These are phyloP conservation scores for Colletotrichum melonis DNA, from an alignment of 2,329 filamentous ascomycete species.

Conservation along the genomic window DNA sequence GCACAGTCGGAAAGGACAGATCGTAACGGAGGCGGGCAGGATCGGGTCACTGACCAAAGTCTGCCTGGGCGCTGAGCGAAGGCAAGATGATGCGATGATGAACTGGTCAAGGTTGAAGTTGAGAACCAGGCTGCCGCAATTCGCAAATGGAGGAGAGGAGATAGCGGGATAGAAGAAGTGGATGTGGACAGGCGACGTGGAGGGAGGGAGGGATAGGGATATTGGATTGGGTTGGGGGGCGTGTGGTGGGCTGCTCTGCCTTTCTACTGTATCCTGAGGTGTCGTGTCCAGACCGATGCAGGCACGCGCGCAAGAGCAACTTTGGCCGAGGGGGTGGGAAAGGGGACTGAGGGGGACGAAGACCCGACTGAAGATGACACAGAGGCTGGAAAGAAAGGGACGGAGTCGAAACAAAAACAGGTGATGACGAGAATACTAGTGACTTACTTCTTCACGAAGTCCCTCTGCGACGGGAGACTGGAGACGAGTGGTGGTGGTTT, in stretches of 20 bases:
- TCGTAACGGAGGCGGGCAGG: slow-evolving; percentile 15
- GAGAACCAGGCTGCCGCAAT: slow-evolving; percentile 34
- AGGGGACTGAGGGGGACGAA: slow-evolving; percentile 21
- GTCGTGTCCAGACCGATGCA: slow-evolving; percentile 35
- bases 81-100: slow-evolving; percentile 15
- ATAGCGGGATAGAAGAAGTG: slow-evolving; percentile 36
- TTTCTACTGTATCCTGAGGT: slow-evolving; percentile 32
- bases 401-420: not conserved
- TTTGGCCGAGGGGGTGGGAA: slow-evolving; percentile 28
- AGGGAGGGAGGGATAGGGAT: slow-evolving; percentile 36
- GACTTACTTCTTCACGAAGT: slow-evolving; percentile 33
- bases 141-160: slow-evolving; percentile 30
- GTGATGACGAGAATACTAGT: not conserved
- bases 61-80: slow-evolving; percentile 30
- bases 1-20: slow-evolving; percentile 31
- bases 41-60: slow-evolving; percentile 27
- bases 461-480: slow-evolving; percentile 30
- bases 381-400: slow-evolving; percentile 8
- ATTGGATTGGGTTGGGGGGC: slow-evolving; percentile 31
- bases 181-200: slow-evolving; percentile 36
- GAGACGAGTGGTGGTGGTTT: slow-evolving; percentile 8
- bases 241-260: slow-evolving; percentile 33
- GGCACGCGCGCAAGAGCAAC: slow-evolving; percentile 35
- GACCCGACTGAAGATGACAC: slow-evolving; percentile 21
- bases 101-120: slow-evolving; percentile 24